Evolutionary conservation across 23 red algal species (phyloP).

Genomic region (Gracilaria domingensis): DNA sequence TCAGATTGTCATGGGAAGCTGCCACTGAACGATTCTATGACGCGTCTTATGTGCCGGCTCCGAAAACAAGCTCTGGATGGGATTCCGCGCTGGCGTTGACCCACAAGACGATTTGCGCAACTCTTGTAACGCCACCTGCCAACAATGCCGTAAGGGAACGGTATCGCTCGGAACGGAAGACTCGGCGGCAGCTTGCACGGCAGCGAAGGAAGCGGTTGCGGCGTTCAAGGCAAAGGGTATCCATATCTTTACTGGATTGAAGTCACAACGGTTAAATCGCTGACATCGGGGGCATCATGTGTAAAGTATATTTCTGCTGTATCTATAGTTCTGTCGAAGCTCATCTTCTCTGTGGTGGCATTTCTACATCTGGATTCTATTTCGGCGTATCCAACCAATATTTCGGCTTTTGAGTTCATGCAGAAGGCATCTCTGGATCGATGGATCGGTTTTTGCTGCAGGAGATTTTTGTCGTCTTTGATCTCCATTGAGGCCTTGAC

Average conservation of each 20-base stretch:
- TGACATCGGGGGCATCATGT: background rate
- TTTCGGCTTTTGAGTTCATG: no score
- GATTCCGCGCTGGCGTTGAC: constrained; percentile 77
- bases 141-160: constrained; percentile 52
- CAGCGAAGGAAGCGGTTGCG: constrained; percentile 12
- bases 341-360: no score
- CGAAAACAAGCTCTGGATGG: constrained; percentile 27
- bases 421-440: no score
- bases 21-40: constrained; percentile 85
- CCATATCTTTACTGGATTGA: background rate
- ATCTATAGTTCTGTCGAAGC: no score
- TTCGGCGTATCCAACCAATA: no score
- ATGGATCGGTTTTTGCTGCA: no score
- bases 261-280: background rate
- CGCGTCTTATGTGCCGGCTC: constrained; percentile 57
- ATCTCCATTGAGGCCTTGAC: no score
- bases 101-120: constrained; percentile 77
- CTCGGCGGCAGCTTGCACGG: background rate
- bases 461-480: no score
- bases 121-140: constrained; percentile 67
- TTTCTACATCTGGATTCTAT: no score
- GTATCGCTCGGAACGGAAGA: constrained; percentile 52
- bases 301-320: background rate
- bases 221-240: background rate
- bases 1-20: constrained; percentile 80